Evolutionary conservation across 2,329 filamentous ascomycete genomes (phyloP), one percentile per base, ranked within the genome.

Genomic region (Stagonosporopsis vannaccii): DNA sequence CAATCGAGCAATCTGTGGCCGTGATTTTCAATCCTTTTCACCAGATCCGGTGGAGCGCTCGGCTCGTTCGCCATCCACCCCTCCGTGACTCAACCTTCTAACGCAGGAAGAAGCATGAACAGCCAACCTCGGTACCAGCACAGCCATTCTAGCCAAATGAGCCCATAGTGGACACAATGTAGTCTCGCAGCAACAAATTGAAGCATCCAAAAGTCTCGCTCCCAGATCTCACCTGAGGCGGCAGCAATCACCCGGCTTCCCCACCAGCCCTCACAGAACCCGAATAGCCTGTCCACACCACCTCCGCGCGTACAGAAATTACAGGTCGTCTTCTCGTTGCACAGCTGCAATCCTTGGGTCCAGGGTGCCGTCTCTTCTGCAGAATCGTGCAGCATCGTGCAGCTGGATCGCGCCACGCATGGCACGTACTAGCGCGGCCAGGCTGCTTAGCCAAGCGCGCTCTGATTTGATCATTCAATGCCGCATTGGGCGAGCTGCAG

Each of bases 371-470:
- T 19, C 30, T 45, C n/a, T 23, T 42, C 26, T 43, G 53, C 53
- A 43, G 47, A 25, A 51, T 56, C 47, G 47, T 48, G 47, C 53
- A 56, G 53, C 53, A 56, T 56, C 53, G 53, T 56, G 47, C 53
- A 51, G 37, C 37, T 20, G 47, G 22, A 22, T 35, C 30, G 42
- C 37, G 43, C 30, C 36, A 39, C 43, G 36, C 42, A 35, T 46
- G 35, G 17, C 39, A n/a, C 28, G 15, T 26, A 11, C 13, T 50
- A 56, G 40, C 40, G 46, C 26, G 20, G 19, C 46, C 39, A 40
- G 45, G 46, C 23, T 46, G 30, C 30, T 17, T 32, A 39, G 42
- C 19, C 53, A 42, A 51, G 53, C 46, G 51, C 32, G 37, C 36
- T 28, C 42, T 51, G 53, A 51, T 56, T 47, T 56, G 53, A 47